phyloP scores from a whole-genome alignment of 1,139 yeast species.

The Diutina sp. region DNA sequence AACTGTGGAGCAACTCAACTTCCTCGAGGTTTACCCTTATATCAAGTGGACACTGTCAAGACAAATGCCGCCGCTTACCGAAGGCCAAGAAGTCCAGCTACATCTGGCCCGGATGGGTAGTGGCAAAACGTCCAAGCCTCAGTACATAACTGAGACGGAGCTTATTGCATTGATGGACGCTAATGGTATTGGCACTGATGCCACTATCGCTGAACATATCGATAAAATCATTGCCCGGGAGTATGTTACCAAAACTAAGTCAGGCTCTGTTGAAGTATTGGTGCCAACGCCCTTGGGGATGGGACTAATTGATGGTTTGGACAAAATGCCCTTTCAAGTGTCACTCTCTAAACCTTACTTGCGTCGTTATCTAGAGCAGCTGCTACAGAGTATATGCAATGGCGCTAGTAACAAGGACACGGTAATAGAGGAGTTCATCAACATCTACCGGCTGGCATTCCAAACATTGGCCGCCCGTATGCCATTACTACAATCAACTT shows the following conservation, averaged over 20 bases:
- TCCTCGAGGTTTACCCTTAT: constrained; percentile 69
- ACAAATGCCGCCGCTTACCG: constrained; percentile 50
- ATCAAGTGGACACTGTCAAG: constrained; percentile 63
- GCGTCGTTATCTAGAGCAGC: constrained; percentile 62
- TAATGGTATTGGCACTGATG: constrained; percentile 97
- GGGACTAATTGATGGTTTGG: constrained; percentile 83
- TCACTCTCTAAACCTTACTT: constrained; percentile 85
- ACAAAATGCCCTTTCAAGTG: constrained; percentile 57
- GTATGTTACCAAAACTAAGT: constrained; percentile 43
- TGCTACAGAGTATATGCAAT: constrained; percentile 52
- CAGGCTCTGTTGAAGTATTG: constrained; percentile 25
- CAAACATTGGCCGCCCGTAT: not conserved
- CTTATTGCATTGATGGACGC: constrained; percentile 89
- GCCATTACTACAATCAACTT: not conserved
- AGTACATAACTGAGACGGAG: constrained; percentile 82
- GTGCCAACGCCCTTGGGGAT: constrained; percentile 79
- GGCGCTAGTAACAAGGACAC: constrained; percentile 43
- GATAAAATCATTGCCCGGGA: constrained; percentile 60
- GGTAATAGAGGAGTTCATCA: constrained; percentile 45
- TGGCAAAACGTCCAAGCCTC: constrained; percentile 75
- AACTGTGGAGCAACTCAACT: constrained; percentile 60
- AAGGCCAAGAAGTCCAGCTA: constrained; percentile 44
- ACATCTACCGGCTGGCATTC: constrained; percentile 52
- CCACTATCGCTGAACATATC: constrained; percentile 97
- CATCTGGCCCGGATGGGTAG: constrained; percentile 45